Percentiles rank a stretch among this genome's conserved stretches.
These are phyloP conservation scores for Pilatotrama ljubarskyi DNA, from an alignment of 768 basidiomycete species.

Conservation along the genomic window DNA sequence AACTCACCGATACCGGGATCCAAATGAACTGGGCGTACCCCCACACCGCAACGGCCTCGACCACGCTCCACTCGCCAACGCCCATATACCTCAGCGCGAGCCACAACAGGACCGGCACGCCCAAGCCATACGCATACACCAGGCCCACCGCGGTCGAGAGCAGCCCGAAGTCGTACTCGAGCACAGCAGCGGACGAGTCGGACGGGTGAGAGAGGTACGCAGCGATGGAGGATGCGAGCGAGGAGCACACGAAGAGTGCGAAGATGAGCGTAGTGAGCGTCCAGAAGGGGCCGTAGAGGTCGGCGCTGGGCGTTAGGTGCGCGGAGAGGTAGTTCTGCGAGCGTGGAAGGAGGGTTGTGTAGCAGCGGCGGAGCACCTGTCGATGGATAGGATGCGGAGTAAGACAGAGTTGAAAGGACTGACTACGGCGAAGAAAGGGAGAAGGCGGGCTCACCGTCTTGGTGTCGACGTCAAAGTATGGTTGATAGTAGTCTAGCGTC, in stretches of 20 bases:
- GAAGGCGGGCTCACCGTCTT: constrained; percentile 48
- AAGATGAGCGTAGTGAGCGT: constrained; percentile 94
- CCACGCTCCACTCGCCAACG: constrained; percentile 85
- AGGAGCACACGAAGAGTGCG: constrained; percentile 89
- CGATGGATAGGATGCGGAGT: constrained; percentile 12
- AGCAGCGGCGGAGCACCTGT: constrained; percentile 73
- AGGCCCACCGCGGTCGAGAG: constrained; percentile 80
- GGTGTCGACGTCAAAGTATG: constrained; percentile 88
- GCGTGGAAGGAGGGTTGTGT: constrained; percentile 75
- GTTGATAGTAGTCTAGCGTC: constrained; percentile 84
- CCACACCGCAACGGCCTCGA: constrained; percentile 81
- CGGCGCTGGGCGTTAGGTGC: constrained; percentile 62
- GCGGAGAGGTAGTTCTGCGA: constrained; percentile 62
- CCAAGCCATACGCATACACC: constrained; percentile 87
- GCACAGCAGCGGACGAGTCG: constrained; percentile 36
- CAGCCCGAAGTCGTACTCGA: constrained; percentile 85
- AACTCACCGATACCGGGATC: constrained; percentile 81
- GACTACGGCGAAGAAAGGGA: background rate
- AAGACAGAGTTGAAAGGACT: constrained; percentile 1
- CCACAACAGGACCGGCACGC: constrained; percentile 83
- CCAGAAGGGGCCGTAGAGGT: constrained; percentile 96
- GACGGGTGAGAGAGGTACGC: constrained; percentile 74
- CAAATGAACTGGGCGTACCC: constrained; percentile 83
- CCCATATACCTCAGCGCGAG: constrained; percentile 80
- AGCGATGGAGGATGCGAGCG: constrained; percentile 83